Conservation (phyloP, 495 filamentous ascomycete species). For the Trichoderma orchidacearum region DNA sequence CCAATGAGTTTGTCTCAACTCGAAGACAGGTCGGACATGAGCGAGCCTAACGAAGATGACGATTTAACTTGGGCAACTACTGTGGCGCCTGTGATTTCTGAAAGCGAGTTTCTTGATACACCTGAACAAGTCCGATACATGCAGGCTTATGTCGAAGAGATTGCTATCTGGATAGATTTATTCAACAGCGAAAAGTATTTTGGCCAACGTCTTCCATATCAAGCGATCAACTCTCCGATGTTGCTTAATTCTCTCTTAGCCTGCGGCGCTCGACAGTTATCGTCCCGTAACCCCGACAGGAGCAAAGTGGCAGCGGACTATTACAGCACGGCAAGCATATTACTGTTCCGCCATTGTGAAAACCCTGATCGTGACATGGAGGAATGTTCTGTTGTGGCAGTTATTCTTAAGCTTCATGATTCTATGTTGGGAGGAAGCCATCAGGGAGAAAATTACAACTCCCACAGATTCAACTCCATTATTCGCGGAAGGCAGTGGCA, state of each 20-base stretch:
- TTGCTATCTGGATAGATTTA: constrained; percentile 89
- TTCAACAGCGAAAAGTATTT: constrained; percentile 86
- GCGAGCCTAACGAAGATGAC: not conserved
- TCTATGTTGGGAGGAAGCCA: constrained; percentile 64
- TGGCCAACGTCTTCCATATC: constrained; percentile 64
- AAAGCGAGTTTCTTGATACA: constrained; percentile 45
- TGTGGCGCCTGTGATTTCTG: constrained; percentile 5
- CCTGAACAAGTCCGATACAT: constrained; percentile 73
- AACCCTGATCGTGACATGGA: constrained; percentile 73
- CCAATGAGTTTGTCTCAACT: not conserved
- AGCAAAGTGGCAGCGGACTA: constrained; percentile 44
- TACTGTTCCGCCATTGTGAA: constrained; percentile 58
- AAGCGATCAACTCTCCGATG: constrained; percentile 74
- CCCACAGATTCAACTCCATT: constrained; percentile 71
- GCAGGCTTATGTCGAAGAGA: constrained; percentile 83
- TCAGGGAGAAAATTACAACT: constrained; percentile 65
- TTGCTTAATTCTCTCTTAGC: constrained; percentile 84
- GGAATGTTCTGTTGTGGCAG: constrained; percentile 78
- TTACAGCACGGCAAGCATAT: constrained; percentile 67
- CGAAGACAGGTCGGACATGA: not conserved
- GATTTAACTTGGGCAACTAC: not conserved
- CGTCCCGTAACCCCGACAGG: constrained; percentile 61
- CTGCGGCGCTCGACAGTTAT: constrained; percentile 74
- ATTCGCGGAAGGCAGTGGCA: constrained; percentile 90
- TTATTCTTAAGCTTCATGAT: constrained; percentile 85